Base-by-base conservation (phyloP, 2,329 filamentous ascomycete genomes). In the Neodidymelliopsis sp. region DNA sequence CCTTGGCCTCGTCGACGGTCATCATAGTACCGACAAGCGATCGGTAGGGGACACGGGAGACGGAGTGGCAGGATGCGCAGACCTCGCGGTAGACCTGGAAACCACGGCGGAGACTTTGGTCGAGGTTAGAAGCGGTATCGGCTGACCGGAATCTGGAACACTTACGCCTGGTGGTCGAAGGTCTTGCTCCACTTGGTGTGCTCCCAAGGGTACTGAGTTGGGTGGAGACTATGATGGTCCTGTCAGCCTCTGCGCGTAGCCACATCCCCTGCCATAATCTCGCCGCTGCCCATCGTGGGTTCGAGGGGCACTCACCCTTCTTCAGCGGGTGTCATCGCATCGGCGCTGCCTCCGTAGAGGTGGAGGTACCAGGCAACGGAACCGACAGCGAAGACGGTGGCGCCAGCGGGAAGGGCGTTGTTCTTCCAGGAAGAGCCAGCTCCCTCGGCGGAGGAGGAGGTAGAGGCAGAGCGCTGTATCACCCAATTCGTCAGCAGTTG, bases 41-140 rank as follows among this genome's bases (percentile, higher is more conserved):
- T 76, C 94, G 91, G 85, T 95, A 99, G 53, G 94, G 93, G 52
- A 99, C 86, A 81, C 94, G 90, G 77, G 82, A 87, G 59, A 99
- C 87, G 57, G 94, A 99, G 84, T 99, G 94, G 85, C 94, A 99
- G 67, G 91, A 91, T 56, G 92, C 86, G 84, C 94, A 99, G 71
- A 99, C 94, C 81, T 99, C 94, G 66, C 88, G 91, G 84, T 99
- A 99, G 74, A 99, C 94, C 81, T 96, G 92, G 86, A 97, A 99
- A 79, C 94, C 94, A 81, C 94, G 92, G 77, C 94, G 94, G 63
- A 99, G 91, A 69, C 92, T 96, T 33, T 41, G 24, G 27, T 6
- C 18, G 24, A 27, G 33, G 19, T 50, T 49, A 47, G 46, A 51
- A 18, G 19, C 15, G 15, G 18, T 6, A 18, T 16, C 11, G 38